A percentile compares a stretch with the other conserved stretches of the same genome.
These are phyloP conservation scores for Apiotrichum gamsii DNA, from an alignment of 1,284 basidiomycete species.

Conservation along the genomic window DNA sequence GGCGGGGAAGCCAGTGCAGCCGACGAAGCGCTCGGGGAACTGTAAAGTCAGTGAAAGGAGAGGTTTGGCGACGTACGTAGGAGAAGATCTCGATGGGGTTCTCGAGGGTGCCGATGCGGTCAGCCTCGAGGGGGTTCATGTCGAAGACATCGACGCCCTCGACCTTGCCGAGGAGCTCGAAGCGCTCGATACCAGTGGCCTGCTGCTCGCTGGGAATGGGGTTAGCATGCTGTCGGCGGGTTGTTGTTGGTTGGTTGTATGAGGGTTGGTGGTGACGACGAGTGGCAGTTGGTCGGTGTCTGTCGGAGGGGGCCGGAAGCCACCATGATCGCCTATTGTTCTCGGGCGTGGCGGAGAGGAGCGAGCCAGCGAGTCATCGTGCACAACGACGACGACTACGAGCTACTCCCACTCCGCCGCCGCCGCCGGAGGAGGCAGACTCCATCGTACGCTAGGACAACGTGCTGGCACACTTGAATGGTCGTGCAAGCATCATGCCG, in stretches of 20 bases:
- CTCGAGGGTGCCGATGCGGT: slow-evolving; percentile 77
- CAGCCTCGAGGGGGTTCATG: slow-evolving; percentile 74
- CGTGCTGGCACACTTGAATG: too few relatives aligned
- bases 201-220: slow-evolving; percentile 60
- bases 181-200: slow-evolving; percentile 92
- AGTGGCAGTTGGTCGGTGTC: neutral
- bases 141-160: slow-evolving; percentile 90
- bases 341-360: too few relatives aligned
- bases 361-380: too few relatives aligned
- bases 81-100: slow-evolving; percentile 85
- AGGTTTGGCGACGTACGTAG: slow-evolving; percentile 58
- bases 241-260: too few relatives aligned
- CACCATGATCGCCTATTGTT: neutral
- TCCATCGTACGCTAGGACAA: too few relatives aligned
- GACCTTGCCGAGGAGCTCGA: slow-evolving; percentile 82
- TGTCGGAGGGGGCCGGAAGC: slow-evolving; percentile 1
- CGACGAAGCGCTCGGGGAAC: slow-evolving; percentile 73
- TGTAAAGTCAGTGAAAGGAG: slow-evolving; percentile 37
- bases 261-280: too few relatives aligned
- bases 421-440: too few relatives aligned
- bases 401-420: too few relatives aligned
- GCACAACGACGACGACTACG: too few relatives aligned
- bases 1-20: slow-evolving; percentile 84
- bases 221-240: neutral
- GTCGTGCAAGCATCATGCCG: too few relatives aligned